phyloP scores from a whole-genome alignment of 805 yeast species.

The Peterozyma xylosa region DNA sequence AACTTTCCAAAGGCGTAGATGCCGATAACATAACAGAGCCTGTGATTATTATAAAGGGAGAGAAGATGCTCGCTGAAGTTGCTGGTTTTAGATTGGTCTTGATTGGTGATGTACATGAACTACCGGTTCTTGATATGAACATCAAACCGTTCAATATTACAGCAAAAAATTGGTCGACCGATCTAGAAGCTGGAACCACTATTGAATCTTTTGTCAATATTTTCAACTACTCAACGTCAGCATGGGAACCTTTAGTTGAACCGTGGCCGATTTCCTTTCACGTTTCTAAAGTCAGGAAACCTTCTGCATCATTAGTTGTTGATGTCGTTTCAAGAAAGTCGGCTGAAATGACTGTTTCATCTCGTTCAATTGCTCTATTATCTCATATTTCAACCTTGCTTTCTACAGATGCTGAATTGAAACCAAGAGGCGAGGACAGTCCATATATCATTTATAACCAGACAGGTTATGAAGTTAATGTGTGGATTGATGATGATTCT shows the following conservation, averaged over 20 bases:
- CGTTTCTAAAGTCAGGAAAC: constrained; percentile 40
- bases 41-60: constrained; percentile 52
- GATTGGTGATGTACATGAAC: constrained; percentile 86
- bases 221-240: constrained; percentile 81
- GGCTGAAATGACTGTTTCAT: constrained; percentile 76
- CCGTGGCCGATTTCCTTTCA: constrained; percentile 78
- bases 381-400: constrained; percentile 61
- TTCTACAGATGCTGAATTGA: constrained; percentile 38
- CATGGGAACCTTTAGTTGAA: constrained; percentile 94
- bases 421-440: constrained; percentile 68
- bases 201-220: constrained; percentile 65
- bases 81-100: constrained; percentile 77
- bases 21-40: constrained; percentile 15
- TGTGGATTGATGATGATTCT: constrained; percentile 63
- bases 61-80: constrained; percentile 54
- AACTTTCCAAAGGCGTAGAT: constrained; percentile 6
- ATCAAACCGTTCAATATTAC: constrained; percentile 59
- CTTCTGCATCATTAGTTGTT: constrained; percentile 43
- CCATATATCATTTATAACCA: constrained; percentile 80
- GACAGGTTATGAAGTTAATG: constrained; percentile 74
- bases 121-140: constrained; percentile 77
- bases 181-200: constrained; percentile 59
- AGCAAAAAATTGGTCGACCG: constrained; percentile 84
- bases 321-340: constrained; percentile 69
- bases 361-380: constrained; percentile 70